A percentile compares a stretch with the other conserved stretches of the same genome.
phyloP scores from a whole-genome alignment of 2,329 filamentous ascomycete species.

The Xylaria digitata region DNA sequence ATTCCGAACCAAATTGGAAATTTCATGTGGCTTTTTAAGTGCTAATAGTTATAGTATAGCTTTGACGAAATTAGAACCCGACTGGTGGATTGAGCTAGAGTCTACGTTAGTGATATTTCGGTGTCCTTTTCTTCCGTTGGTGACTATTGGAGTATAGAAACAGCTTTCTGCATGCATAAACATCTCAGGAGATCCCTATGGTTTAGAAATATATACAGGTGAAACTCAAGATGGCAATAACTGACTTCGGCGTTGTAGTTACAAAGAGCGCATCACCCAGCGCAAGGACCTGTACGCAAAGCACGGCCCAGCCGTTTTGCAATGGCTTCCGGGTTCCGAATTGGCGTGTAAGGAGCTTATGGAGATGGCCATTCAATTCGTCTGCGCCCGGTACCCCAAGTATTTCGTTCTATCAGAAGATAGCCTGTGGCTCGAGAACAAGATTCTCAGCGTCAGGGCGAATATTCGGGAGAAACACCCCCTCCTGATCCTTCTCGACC shows the following conservation, averaged over 20 bases:
- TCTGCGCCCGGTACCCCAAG: slow-evolving; percentile 80
- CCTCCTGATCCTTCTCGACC: slow-evolving; percentile 76
- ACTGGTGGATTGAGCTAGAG: slow-evolving; percentile 93
- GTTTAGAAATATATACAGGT: no score
- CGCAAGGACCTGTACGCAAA: slow-evolving; percentile 72
- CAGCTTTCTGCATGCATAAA: no score
- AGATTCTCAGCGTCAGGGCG: slow-evolving; percentile 71
- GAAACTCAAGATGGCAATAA: background rate
- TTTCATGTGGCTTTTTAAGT: background rate
- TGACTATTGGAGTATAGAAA: background rate
- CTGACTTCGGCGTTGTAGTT: slow-evolving; percentile 52
- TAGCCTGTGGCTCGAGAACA: slow-evolving; percentile 72
- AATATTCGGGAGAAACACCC: slow-evolving; percentile 72
- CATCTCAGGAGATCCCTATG: no score
- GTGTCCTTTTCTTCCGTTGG: background rate
- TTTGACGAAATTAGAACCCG: slow-evolving; percentile 78
- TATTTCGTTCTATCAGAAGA: slow-evolving; percentile 72
- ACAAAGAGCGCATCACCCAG: slow-evolving; percentile 73
- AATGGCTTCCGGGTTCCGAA: slow-evolving; percentile 78
- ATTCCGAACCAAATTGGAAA: background rate
- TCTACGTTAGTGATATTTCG: slow-evolving; percentile 48
- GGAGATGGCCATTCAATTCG: slow-evolving; percentile 85
- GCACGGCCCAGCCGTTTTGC: slow-evolving; percentile 73
- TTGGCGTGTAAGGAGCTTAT: slow-evolving; percentile 86
- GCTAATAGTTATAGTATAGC: slow-evolving; percentile 60